phyloP scores from a whole-genome alignment of 768 basidiomycete genomes.

The Boletus reticulatus region DNA sequence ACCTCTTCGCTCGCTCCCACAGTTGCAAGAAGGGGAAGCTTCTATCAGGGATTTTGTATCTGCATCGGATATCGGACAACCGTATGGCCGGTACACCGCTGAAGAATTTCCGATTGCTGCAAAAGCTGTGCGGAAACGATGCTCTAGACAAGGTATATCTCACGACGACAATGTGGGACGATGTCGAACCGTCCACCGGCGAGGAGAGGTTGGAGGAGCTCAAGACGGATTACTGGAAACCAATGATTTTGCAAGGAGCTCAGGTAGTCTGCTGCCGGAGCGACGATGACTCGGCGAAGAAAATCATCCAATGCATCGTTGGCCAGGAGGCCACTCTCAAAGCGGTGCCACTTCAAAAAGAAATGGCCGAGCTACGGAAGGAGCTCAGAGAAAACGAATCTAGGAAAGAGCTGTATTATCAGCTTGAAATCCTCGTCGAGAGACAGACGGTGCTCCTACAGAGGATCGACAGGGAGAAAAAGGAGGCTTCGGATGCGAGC shows the following conservation, averaged over 20 bases:
- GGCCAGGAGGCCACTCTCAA: neutral
- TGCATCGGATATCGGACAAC: too few species aligned
- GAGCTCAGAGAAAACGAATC: slow-evolving; percentile 7
- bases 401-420: slow-evolving; percentile 3
- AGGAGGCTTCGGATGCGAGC: neutral
- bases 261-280: slow-evolving; percentile 1
- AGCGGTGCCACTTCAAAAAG: slow-evolving; percentile 4
- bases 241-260: slow-evolving; percentile 10
- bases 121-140: slow-evolving; percentile 25
- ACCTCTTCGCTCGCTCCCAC: too few species aligned
- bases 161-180: slow-evolving; percentile 1
- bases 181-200: neutral
- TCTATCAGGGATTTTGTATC: too few species aligned
- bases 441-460: slow-evolving; percentile 6
- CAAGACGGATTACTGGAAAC: neutral
- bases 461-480: slow-evolving; percentile 5
- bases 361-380: slow-evolving; percentile 3
- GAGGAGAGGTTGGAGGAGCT: slow-evolving; percentile 13
- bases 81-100: too few species aligned
- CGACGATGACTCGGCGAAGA: slow-evolving; percentile 5
- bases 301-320: slow-evolving; percentile 7
- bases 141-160: slow-evolving; percentile 32
- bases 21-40: slow-evolving; percentile 4
- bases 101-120: slow-evolving; percentile 33
- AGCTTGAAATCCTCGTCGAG: slow-evolving; percentile 7